These are phyloP conservation scores for Terfezia boudieri DNA, from an alignment of 495 filamentous ascomycete genomes.

Conservation along the genomic window DNA sequence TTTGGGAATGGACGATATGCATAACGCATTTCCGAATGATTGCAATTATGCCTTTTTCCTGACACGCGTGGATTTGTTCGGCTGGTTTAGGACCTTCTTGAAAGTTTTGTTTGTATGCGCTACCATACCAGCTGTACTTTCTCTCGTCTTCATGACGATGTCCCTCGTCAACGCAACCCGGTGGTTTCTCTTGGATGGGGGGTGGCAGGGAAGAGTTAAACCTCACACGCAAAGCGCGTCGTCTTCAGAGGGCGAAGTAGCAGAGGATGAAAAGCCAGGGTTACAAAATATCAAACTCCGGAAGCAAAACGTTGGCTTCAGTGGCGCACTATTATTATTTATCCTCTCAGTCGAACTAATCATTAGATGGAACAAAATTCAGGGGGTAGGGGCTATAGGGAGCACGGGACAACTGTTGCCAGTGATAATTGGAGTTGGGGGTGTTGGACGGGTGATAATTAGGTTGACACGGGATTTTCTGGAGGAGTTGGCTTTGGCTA, in stretches of 20 bases:
- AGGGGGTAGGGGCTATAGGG: conserved; percentile 5
- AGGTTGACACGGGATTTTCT: conserved; percentile 3
- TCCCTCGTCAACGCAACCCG: neutral
- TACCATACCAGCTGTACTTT: neutral
- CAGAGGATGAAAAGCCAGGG: neutral
- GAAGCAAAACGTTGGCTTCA: neutral
- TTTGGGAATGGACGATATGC: conserved; percentile 11
- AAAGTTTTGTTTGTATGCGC: neutral
- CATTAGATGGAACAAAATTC: conserved; percentile 10
- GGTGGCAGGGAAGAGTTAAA: neutral
- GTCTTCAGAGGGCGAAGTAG: neutral
- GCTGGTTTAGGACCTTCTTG: conserved; percentile 12
- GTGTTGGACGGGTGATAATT: conserved; percentile 12
- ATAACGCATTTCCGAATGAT: neutral
- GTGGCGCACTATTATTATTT: conserved; percentile 5
- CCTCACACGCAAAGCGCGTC: too few relatives aligned
- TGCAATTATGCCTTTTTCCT: conserved; percentile 9
- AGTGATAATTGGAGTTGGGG: conserved; percentile 11
- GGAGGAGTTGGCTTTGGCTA: too few relatives aligned
- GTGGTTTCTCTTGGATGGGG: neutral
- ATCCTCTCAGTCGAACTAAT: conserved; percentile 7
- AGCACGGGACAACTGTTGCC: conserved; percentile 12
- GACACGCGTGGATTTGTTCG: conserved; percentile 5
- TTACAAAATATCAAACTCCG: neutral
- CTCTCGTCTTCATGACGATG: neutral